phyloP scores from a whole-genome alignment of 306 rosid genomes.

The Prunus fruticosa region DNA sequence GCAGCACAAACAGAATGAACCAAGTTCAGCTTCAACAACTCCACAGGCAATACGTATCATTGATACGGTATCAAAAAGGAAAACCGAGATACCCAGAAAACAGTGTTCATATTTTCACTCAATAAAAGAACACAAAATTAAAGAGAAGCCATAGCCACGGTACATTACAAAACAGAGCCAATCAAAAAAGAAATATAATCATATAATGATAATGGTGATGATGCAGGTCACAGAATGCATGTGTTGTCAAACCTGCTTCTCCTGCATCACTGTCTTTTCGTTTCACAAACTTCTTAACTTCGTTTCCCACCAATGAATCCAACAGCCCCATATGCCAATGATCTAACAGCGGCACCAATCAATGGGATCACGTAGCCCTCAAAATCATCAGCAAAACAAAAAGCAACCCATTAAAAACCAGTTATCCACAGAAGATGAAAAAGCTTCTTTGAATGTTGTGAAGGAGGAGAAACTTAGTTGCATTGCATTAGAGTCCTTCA shows the following conservation, averaged over 20 bases:
- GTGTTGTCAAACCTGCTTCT: conserved; percentile 61
- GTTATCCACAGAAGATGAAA: not conserved
- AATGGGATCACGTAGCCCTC: conserved; percentile 2
- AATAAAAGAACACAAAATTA: not conserved
- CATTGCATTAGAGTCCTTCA: conserved; percentile 8
- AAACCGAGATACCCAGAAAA: not conserved
- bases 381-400: not conserved
- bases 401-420: not conserved
- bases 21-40: not conserved
- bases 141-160: not conserved
- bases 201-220: not conserved
- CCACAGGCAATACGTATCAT: not conserved
- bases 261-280: conserved; percentile 96
- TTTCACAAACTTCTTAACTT: conserved; percentile 51
- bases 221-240: not conserved
- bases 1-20: not conserved
- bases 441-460: not conserved
- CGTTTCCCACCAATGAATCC: conserved; percentile 50
- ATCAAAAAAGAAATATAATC: not conserved
- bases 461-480: not conserved
- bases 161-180: not conserved
- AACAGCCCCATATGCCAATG: conserved; percentile 48
- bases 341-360: conserved; percentile 14
- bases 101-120: not conserved
- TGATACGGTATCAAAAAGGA: not conserved